phyloP scores from a whole-genome alignment of 805 yeast genomes.

The Saturnispora halmiae region DNA sequence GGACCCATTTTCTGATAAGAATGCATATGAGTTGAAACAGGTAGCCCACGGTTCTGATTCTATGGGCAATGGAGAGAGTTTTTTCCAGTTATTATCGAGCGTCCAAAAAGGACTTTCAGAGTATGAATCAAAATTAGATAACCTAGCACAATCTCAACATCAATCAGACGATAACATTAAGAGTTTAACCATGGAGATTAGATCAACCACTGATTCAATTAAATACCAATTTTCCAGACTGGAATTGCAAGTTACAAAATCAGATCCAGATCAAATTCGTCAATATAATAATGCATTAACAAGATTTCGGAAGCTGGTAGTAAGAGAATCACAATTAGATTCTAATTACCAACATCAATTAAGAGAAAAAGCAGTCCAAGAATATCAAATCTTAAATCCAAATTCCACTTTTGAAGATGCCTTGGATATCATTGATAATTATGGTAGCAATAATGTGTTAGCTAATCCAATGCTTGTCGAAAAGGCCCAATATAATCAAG shows the following conservation, averaged over 20 bases:
- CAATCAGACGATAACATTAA: background rate
- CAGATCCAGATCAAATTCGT: constrained; percentile 65
- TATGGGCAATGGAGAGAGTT: background rate
- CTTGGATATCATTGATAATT: constrained; percentile 70
- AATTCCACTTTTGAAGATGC: constrained; percentile 75
- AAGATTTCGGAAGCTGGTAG: constrained; percentile 67
- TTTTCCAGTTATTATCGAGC: constrained; percentile 4
- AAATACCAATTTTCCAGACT: constrained; percentile 63
- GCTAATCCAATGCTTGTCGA: constrained; percentile 65
- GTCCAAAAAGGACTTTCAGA: constrained; percentile 4
- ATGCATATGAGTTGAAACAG: constrained; percentile 1
- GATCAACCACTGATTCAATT: constrained; percentile 26
- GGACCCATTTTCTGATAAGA: constrained; percentile 10
- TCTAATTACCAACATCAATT: constrained; percentile 67
- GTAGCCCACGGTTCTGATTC: no score
- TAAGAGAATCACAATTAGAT: constrained; percentile 71
- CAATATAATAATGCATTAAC: constrained; percentile 76
- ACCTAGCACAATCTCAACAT: constrained; percentile 7
- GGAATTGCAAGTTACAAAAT: constrained; percentile 49
- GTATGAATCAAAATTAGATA: constrained; percentile 7
- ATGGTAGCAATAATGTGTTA: constrained; percentile 75
- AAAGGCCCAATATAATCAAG: constrained; percentile 28
- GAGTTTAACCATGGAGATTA: constrained; percentile 5
- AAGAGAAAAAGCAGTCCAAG: constrained; percentile 55
- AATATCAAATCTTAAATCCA: constrained; percentile 74